Evolutionary conservation across 345 rosid genomes (phyloP).

Genomic region (Citrus cavaleriei): DNA sequence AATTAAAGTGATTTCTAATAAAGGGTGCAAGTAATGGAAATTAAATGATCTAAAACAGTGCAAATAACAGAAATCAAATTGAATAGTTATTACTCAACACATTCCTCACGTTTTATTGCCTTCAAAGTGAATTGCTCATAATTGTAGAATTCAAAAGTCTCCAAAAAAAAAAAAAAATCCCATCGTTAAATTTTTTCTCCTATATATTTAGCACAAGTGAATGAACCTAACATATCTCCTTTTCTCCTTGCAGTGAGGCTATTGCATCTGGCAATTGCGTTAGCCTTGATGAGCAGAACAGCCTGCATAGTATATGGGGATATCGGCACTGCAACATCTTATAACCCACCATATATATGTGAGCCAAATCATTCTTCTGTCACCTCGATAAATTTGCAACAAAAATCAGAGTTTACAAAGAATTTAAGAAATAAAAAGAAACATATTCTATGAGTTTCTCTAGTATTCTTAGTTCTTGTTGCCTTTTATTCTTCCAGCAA

Average conservation of each 20-base stretch:
- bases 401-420: neutral
- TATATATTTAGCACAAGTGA: neutral
- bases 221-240: too few relatives aligned
- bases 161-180: neutral
- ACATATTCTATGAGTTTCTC: neutral
- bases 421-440: neutral
- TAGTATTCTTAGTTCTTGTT: neutral
- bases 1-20: neutral
- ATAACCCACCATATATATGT: slow-evolving; percentile 21
- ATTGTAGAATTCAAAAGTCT: neutral
- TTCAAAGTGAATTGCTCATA: neutral
- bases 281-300: slow-evolving; percentile 14
- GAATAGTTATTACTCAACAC: neutral
- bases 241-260: slow-evolving; percentile 1
- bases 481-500: slow-evolving; percentile 5
- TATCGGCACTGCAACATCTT: slow-evolving; percentile 29
- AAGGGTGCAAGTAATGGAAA: neutral
- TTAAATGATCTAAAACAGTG: neutral
- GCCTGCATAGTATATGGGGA: slow-evolving; percentile 15
- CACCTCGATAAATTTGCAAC: neutral
- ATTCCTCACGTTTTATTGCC: too few relatives aligned
- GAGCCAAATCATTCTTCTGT: neutral
- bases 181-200: neutral
- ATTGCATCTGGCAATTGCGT: neutral
- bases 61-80: neutral